Conservation (phyloP, 192 early-diverging fungal species). For the Podochytrium sp. region DNA sequence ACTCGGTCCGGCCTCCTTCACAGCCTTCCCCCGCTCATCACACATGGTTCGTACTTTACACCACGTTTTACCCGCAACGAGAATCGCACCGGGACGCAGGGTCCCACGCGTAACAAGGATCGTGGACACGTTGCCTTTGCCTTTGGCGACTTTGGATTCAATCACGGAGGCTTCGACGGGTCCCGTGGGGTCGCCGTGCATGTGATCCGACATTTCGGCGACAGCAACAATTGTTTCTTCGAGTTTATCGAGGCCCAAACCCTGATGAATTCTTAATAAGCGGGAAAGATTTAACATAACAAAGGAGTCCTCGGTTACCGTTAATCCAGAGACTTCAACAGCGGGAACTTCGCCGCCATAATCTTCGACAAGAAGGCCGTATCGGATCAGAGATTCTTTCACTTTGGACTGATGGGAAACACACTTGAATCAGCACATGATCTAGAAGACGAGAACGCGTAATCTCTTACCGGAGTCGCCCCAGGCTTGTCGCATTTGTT, state of each 20-base stretch:
- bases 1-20: constrained; percentile 82
- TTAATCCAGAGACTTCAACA: constrained; percentile 89
- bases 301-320: no score
- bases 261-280: constrained; percentile 38
- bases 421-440: background rate
- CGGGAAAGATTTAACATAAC: background rate
- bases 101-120: constrained; percentile 91
- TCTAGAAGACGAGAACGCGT: background rate
- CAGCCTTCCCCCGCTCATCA: constrained; percentile 73
- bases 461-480: constrained; percentile 33
- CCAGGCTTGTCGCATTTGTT: constrained; percentile 98
- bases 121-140: constrained; percentile 82
- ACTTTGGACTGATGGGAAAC: constrained; percentile 46
- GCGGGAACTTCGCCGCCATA: constrained; percentile 91
- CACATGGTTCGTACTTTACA: constrained; percentile 85
- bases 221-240: constrained; percentile 87
- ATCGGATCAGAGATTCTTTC: constrained; percentile 69
- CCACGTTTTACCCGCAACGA: constrained; percentile 87
- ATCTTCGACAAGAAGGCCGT: constrained; percentile 88
- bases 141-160: constrained; percentile 87
- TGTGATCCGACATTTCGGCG: constrained; percentile 86
- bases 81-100: constrained; percentile 70
- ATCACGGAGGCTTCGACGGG: constrained; percentile 84
- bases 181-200: constrained; percentile 79
- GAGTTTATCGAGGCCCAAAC: constrained; percentile 82